A percentile compares a stretch with the other conserved stretches of the same genome.
phyloP scores from a whole-genome alignment of 805 yeast genomes.

The Zygosaccharomyces pseudorouxii region DNA sequence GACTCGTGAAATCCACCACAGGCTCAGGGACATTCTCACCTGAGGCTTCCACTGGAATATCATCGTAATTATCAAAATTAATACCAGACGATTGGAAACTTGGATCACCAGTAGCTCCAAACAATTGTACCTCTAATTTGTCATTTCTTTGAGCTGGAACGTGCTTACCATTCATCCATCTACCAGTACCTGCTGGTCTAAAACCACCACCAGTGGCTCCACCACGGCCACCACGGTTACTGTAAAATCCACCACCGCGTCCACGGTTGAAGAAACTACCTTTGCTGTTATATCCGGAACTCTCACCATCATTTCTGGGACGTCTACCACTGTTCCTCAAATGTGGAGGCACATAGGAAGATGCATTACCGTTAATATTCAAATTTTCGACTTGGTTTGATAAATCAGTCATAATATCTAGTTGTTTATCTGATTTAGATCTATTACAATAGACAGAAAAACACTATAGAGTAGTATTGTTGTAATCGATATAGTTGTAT shows the following conservation, averaged over 20 bases:
- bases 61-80: constrained; percentile 97
- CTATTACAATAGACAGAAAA: background rate
- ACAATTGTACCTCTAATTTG: constrained; percentile 70
- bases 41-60: constrained; percentile 96
- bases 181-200: constrained; percentile 56
- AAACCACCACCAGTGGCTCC: constrained; percentile 24
- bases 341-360: constrained; percentile 47
- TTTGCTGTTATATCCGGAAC: constrained; percentile 31
- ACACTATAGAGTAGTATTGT: background rate
- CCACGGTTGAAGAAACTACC: constrained; percentile 34
- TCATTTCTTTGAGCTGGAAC: constrained; percentile 72
- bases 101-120: constrained; percentile 68
- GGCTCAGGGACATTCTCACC: constrained; percentile 96
- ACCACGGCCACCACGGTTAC: constrained; percentile 36
- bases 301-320: constrained; percentile 23
- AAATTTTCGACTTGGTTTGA: constrained; percentile 54
- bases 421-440: background rate
- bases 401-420: constrained; percentile 51
- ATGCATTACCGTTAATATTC: constrained; percentile 35
- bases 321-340: constrained; percentile 35
- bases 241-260: constrained; percentile 34
- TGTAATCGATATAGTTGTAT: background rate
- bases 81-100: constrained; percentile 89
- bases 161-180: constrained; percentile 83
- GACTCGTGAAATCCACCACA: constrained; percentile 77